Evolutionary conservation across 2,329 filamentous ascomycete species (phyloP), one percentile per base, ranked within the genome.

Genomic region (Colletotrichum eleusines): DNA sequence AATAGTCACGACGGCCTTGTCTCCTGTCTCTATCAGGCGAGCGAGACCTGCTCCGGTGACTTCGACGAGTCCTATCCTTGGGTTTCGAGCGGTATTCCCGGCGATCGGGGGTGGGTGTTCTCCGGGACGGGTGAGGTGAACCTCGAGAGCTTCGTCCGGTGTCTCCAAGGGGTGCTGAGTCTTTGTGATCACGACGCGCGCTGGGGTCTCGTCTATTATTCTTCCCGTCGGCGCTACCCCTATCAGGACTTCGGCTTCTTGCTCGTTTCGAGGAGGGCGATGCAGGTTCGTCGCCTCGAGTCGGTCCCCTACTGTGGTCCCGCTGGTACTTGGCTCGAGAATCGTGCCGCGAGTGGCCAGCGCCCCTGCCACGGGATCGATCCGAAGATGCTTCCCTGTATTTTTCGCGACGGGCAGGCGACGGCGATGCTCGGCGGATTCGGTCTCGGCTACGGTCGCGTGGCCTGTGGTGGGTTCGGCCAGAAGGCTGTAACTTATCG

Each of bases 391-490:
- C 44, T 26, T 71, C 63, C 20, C 50, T 51, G n/a, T 60, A 51
- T n/a, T 67, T 63, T 23, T 73, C 63, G 44, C 71, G 71, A 51
- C 69, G 73, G 20, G 44, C 9, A 28, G 72, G 61, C n/a, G 73
- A 71, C 33, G 63, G 54, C 69, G 75, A 72, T 73, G 75, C 40
- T 79, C 77, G 76, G 76, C 76, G 74, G 73, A 73, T 40, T 4
- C 78, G 73, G 69, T 76, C 69, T 81, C 77, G 68, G 73, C 68
- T 72, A 40, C 66, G 73, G 26, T 73, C 66, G 65, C 63, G 63
- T 38, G 58, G 28, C 54, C 58, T 69, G n/a, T 63, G 66, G 55
- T 67, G 69, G 42, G 26, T 53, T 57, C 69, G 72, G 33, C 42
- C 51, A 60, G 69, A 61, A 73, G 73, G 63, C 72, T 67, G 73